These are phyloP conservation scores for Botrytis porri DNA, from an alignment of 2,329 filamentous ascomycete genomes.

Conservation along the genomic window DNA sequence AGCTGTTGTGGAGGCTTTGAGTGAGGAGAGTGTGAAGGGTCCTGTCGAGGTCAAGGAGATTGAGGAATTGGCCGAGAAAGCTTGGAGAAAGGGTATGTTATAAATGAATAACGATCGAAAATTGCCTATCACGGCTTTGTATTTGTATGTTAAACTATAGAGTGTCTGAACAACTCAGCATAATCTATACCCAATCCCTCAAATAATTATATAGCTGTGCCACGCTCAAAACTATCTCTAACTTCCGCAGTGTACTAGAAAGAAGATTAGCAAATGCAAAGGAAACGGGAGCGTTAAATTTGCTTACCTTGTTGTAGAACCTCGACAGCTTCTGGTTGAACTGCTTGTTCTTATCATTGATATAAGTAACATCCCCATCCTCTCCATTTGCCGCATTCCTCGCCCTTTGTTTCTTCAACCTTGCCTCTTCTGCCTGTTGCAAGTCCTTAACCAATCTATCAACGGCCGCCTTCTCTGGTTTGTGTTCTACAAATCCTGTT, in stretches of 20 bases:
- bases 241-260: slow-evolving; percentile 85
- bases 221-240: slow-evolving; percentile 93
- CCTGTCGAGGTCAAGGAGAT: slow-evolving; percentile 77
- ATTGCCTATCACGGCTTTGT: slow-evolving; percentile 26
- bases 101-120: slow-evolving; percentile 43
- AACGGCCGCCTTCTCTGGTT: slow-evolving; percentile 80
- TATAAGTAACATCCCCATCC: slow-evolving; percentile 91
- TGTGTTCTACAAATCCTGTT: slow-evolving; percentile 77
- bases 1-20: slow-evolving; percentile 83
- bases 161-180: slow-evolving; percentile 21
- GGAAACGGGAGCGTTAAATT: slow-evolving; percentile 5
- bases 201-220: slow-evolving; percentile 75
- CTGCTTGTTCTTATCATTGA: slow-evolving; percentile 99
- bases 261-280: slow-evolving; percentile 29
- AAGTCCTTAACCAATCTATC: slow-evolving; percentile 85
- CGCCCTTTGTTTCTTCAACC: slow-evolving; percentile 82
- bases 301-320: slow-evolving; percentile 84
- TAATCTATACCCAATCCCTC: slow-evolving; percentile 14
- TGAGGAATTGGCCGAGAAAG: slow-evolving; percentile 73
- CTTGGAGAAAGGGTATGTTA: slow-evolving; percentile 89
- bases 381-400: slow-evolving; percentile 75
- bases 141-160: slow-evolving; percentile 22
- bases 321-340: slow-evolving; percentile 96
- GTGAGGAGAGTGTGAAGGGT: slow-evolving; percentile 69
- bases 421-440: slow-evolving; percentile 80